A percentile compares a stretch with the other conserved stretches of the same genome.
phyloP scores from a whole-genome alignment of 768 basidiomycete species.

The Boletus subparvulus region DNA sequence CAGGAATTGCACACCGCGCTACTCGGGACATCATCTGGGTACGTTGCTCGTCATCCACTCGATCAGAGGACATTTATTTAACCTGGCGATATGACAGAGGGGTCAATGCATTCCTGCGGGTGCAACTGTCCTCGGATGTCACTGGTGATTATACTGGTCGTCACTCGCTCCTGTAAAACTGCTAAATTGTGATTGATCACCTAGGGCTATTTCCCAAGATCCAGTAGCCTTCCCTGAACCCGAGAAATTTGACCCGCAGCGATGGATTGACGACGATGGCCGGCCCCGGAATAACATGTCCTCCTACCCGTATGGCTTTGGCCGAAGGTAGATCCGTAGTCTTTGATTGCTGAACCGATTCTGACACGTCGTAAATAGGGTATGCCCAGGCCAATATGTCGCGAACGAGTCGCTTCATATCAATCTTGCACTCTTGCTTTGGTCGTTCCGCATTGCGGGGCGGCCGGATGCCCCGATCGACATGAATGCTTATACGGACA shows the following conservation, averaged over 20 bases:
- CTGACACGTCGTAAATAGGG: slow-evolving; percentile 29
- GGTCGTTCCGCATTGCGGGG: slow-evolving; percentile 56
- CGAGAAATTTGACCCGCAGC: slow-evolving; percentile 52
- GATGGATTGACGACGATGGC: slow-evolving; percentile 48
- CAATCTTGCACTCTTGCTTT: slow-evolving; percentile 57
- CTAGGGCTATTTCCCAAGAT: slow-evolving; percentile 26
- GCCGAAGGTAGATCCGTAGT: slow-evolving; percentile 32
- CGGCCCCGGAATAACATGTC: slow-evolving; percentile 44
- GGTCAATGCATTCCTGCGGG: slow-evolving; percentile 25
- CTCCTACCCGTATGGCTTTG: slow-evolving; percentile 52
- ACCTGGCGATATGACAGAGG: slow-evolving; percentile 3
- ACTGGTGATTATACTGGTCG: slow-evolving; percentile 11
- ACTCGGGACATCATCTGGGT: slow-evolving; percentile 66
- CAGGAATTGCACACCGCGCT: slow-evolving; percentile 56
- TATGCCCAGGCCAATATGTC: slow-evolving; percentile 62
- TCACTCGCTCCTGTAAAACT: not conserved
- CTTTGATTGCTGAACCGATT: not conserved
- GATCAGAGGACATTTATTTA: slow-evolving; percentile 37
- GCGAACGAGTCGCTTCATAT: slow-evolving; percentile 53
- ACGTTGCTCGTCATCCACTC: not conserved
- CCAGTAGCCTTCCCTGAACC: slow-evolving; percentile 29
- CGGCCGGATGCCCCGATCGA: slow-evolving; percentile 55
- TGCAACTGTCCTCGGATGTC: slow-evolving; percentile 20
- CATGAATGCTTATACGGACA: slow-evolving; percentile 52
- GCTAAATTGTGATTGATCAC: not conserved